Conservation (phyloP, 805 yeast genomes). For the Jamesozyma hellenica region DNA sequence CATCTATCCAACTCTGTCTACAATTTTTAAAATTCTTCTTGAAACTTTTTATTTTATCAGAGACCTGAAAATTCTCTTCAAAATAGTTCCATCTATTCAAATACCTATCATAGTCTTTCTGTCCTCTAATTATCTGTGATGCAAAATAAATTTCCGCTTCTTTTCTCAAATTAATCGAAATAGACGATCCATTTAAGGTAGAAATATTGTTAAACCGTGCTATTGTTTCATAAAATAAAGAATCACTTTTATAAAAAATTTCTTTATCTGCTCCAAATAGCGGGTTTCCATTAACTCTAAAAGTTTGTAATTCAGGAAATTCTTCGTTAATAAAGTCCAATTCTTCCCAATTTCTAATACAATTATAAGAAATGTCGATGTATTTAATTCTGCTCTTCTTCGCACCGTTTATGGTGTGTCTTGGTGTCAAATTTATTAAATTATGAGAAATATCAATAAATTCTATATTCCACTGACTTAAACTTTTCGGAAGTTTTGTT, state of each 20-base stretch:
- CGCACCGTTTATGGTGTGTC: background rate
- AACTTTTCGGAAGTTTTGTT: constrained; percentile 6
- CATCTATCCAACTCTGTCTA: constrained; percentile 8
- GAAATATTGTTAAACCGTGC: constrained; percentile 35
- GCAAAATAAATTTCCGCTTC: constrained; percentile 65
- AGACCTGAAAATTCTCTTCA: constrained; percentile 28
- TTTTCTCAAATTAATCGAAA: constrained; percentile 38
- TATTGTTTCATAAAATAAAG: constrained; percentile 30
- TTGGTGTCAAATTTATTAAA: background rate
- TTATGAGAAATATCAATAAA: constrained; percentile 11
- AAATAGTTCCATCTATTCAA: constrained; percentile 35
- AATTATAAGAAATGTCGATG: constrained; percentile 47
- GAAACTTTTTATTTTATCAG: background rate
- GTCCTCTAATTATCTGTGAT: constrained; percentile 33
- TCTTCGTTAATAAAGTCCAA: constrained; percentile 35
- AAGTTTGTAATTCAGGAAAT: constrained; percentile 36
- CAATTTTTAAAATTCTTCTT: background rate
- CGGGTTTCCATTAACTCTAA: constrained; percentile 49
- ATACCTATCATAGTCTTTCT: constrained; percentile 18
- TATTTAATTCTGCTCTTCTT: constrained; percentile 6
- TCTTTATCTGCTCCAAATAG: constrained; percentile 18
- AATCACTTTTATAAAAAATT: constrained; percentile 13
- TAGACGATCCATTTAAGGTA: constrained; percentile 48
- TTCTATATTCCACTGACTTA: constrained; percentile 2
- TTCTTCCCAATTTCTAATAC: constrained; percentile 36